Conservation (phyloP, 169 alveolate species). For the Amoebophrya sp. region DNA sequence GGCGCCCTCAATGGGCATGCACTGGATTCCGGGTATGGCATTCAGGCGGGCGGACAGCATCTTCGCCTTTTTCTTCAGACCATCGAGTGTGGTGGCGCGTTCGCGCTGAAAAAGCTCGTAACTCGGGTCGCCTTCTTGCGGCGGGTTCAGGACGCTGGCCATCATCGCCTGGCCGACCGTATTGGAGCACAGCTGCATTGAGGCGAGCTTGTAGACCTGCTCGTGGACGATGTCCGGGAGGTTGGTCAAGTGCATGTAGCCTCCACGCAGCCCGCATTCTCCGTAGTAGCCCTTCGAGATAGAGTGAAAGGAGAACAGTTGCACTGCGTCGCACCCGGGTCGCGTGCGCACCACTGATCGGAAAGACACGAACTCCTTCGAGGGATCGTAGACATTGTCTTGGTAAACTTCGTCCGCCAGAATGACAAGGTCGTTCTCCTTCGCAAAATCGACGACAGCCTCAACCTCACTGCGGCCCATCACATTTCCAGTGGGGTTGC, state of each 20-base stretch:
- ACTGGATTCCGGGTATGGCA: slow-evolving; percentile 55
- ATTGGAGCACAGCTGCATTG: slow-evolving; percentile 68
- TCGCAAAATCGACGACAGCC: slow-evolving; percentile 59
- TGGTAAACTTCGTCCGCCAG: slow-evolving; percentile 83
- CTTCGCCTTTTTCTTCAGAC: slow-evolving; percentile 58
- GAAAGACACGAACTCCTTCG: slow-evolving; percentile 35
- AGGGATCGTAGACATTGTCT: slow-evolving; percentile 66
- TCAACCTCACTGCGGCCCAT: slow-evolving; percentile 55
- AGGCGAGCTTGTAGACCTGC: slow-evolving; percentile 63
- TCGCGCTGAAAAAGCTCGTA: slow-evolving; percentile 57
- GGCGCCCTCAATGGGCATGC: slow-evolving; percentile 68
- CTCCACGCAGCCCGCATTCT: slow-evolving; percentile 82
- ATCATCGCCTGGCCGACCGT: slow-evolving; percentile 64
- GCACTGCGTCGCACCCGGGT: slow-evolving; percentile 48
- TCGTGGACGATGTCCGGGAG: slow-evolving; percentile 58
- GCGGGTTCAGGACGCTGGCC: slow-evolving; percentile 57
- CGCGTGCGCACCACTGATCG: slow-evolving; percentile 30
- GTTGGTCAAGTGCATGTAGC: slow-evolving; percentile 61
- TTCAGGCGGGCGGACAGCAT: slow-evolving; percentile 56
- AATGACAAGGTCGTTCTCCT: slow-evolving; percentile 61
- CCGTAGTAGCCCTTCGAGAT: slow-evolving; percentile 74
- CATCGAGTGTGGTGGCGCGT: slow-evolving; percentile 52
- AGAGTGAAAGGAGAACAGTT: slow-evolving; percentile 66
- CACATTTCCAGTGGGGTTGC: slow-evolving; percentile 75
- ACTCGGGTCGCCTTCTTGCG: slow-evolving; percentile 60